Evolutionary conservation across 202 grass and related monocot genomes (phyloP).

Genomic region (Cymbopogon flexuosus): DNA sequence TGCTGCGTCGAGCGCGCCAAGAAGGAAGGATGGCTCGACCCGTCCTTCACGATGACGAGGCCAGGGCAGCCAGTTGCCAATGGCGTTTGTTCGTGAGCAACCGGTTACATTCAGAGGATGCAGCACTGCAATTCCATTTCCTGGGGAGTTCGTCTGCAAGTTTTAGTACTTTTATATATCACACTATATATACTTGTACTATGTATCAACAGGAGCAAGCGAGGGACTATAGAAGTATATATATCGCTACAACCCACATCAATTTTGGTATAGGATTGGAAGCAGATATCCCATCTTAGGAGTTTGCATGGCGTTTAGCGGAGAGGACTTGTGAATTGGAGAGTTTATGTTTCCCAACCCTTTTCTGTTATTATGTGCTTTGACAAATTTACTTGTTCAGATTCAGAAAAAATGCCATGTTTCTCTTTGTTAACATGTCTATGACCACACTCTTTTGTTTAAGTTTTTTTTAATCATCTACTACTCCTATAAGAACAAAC

Average conservation of each 20-base stretch:
- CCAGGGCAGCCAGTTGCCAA: conserved; percentile 1
- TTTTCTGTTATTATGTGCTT: too few species aligned
- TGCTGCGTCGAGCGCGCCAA: conserved; percentile 55
- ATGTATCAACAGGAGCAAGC: conserved; percentile 15
- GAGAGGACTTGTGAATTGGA: too few species aligned
- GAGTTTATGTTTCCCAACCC: too few species aligned
- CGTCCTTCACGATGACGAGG: conserved; percentile 25
- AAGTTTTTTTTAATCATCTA: not conserved
- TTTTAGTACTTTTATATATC: not conserved
- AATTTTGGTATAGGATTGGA: too few species aligned
- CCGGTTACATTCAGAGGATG: conserved; percentile 8
- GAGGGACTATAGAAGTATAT: not conserved
- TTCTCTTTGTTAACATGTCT: too few species aligned
- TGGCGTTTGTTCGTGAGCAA: conserved; percentile 22
- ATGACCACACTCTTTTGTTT: too few species aligned
- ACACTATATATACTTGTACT: conserved; percentile 5
- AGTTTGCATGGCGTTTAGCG: too few species aligned
- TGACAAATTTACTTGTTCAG: too few species aligned
- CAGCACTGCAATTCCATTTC: not conserved
- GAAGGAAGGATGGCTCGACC: conserved; percentile 53
- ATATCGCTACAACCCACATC: not conserved
- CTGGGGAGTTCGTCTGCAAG: conserved; percentile 20
- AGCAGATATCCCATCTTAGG: too few species aligned
- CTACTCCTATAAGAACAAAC: too few species aligned
- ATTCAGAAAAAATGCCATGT: too few species aligned